Evolutionary conservation across 2,329 filamentous ascomycete genomes (phyloP).

Genomic region (Thermothelomyces thermophilus): DNA sequence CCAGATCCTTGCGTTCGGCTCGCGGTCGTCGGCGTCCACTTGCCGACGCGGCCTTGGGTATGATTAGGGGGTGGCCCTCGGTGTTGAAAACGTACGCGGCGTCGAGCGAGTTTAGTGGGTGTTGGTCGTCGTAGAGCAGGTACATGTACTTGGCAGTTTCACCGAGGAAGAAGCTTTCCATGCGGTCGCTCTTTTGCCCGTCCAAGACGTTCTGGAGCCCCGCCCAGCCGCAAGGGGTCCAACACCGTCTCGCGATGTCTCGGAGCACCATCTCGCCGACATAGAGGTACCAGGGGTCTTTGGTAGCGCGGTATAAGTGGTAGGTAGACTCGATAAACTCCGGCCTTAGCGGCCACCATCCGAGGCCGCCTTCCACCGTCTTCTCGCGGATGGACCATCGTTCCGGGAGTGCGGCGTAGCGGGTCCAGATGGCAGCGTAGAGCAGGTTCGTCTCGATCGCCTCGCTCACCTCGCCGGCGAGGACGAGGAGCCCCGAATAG

Average conservation of each 20-base stretch:
- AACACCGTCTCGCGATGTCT: constrained; percentile 83
- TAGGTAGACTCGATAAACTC: constrained; percentile 98
- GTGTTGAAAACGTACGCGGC: constrained; percentile 89
- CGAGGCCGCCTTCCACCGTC: constrained; percentile 75
- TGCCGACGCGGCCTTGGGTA: constrained; percentile 50
- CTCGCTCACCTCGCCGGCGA: constrained; percentile 86
- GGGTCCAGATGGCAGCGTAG: constrained; percentile 88
- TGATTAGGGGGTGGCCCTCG: constrained; percentile 86
- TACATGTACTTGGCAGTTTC: constrained; percentile 97
- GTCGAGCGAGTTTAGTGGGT: constrained; percentile 83
- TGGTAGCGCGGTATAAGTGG: constrained; percentile 87
- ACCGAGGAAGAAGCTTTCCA: constrained; percentile 98
- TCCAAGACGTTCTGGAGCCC: constrained; percentile 76
- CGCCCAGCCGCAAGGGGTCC: constrained; percentile 88
- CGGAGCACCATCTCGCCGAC: constrained; percentile 91
- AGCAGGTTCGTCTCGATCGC: constrained; percentile 84
- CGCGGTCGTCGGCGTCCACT: constrained; percentile 17
- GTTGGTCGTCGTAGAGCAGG: constrained; percentile 76
- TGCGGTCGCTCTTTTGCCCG: constrained; percentile 83
- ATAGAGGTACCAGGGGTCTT: constrained; percentile 93
- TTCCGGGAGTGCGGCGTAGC: constrained; percentile 89
- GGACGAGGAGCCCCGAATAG: constrained; percentile 79
- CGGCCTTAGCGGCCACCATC: constrained; percentile 92
- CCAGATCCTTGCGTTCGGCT: constrained; percentile 16
- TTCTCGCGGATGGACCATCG: constrained; percentile 84